These are phyloP conservation scores for Zygosaccharomyces lentus DNA, from an alignment of 805 yeast species.

Conservation along the genomic window DNA sequence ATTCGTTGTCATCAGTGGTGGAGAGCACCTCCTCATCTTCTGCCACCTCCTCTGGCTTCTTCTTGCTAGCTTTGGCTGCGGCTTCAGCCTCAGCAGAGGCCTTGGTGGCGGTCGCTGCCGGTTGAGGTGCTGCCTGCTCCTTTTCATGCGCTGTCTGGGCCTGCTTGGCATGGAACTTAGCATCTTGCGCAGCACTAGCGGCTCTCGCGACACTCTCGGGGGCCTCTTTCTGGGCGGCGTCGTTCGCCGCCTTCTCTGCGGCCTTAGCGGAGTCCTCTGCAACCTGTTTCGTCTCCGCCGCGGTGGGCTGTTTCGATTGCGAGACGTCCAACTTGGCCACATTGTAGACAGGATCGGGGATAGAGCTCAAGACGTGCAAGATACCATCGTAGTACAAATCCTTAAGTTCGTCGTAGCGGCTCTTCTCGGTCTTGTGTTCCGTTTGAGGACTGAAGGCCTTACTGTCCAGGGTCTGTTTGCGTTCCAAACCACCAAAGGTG, in stretches of 20 bases:
- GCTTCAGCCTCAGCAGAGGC: slow-evolving; percentile 4
- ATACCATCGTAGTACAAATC: slow-evolving; percentile 74
- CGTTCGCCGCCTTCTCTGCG: slow-evolving; percentile 6
- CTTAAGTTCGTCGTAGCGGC: slow-evolving; percentile 26
- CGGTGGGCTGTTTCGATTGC: slow-evolving; percentile 33
- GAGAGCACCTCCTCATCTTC: slow-evolving; percentile 13
- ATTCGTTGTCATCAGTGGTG: slow-evolving; percentile 44
- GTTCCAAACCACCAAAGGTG: slow-evolving; percentile 58
- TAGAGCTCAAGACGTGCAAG: slow-evolving; percentile 76
- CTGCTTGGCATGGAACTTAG: slow-evolving; percentile 2
- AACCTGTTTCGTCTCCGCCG: slow-evolving; percentile 10
- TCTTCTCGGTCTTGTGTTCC: slow-evolving; percentile 15
- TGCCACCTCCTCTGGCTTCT: slow-evolving; percentile 6
- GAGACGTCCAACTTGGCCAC: slow-evolving; percentile 88
- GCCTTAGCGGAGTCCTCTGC: slow-evolving; percentile 10
- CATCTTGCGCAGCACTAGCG: slow-evolving; percentile 24
- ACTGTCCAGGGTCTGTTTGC: slow-evolving; percentile 14
- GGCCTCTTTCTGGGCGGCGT: slow-evolving; percentile 6
- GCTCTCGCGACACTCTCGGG: slow-evolving; percentile 11
- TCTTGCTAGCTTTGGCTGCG: slow-evolving; percentile 4
- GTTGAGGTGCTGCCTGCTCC: not conserved
- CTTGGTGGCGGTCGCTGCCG: slow-evolving; percentile 1
- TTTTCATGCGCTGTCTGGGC: slow-evolving; percentile 5
- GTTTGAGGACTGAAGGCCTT: slow-evolving; percentile 23
- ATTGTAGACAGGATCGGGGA: slow-evolving; percentile 94